A percentile compares a stretch with the other conserved stretches of the same genome.
phyloP scores from a whole-genome alignment of 2,329 filamentous ascomycete genomes.

The Penicillium polonicum region DNA sequence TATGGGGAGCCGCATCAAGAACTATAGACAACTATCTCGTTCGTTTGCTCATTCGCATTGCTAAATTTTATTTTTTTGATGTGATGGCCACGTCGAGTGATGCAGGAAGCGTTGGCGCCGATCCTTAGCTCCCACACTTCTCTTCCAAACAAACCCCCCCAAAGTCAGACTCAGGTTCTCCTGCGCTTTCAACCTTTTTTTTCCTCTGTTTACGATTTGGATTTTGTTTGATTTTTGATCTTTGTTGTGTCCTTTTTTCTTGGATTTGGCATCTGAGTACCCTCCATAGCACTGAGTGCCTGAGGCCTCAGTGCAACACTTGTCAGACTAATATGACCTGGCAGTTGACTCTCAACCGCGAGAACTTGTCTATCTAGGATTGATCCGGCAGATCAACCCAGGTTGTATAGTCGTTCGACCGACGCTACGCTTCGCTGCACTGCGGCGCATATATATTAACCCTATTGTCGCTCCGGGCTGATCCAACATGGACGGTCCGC shows the following conservation, averaged over 20 bases:
- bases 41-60: not conserved
- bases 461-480: not conserved
- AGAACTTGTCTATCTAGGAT: constrained; percentile 19
- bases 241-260: not conserved
- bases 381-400: constrained; percentile 10
- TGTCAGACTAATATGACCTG: constrained; percentile 33
- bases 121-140: constrained; percentile 26
- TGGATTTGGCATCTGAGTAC: constrained; percentile 10
- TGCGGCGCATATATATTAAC: constrained; percentile 9
- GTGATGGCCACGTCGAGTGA: constrained; percentile 26
- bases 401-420: not conserved
- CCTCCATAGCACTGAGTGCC: constrained; percentile 31
- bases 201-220: constrained; percentile 1
- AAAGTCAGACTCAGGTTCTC: constrained; percentile 14
- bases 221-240: not conserved
- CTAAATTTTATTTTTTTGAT: not conserved
- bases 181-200: constrained; percentile 9
- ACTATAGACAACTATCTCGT: not conserved
- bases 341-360: constrained; percentile 17
- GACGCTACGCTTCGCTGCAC: constrained; percentile 6
- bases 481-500: constrained; percentile 48
- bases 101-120: constrained; percentile 25
- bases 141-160: constrained; percentile 24
- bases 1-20: not conserved
- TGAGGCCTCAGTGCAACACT: constrained; percentile 33